Evolutionary conservation across 768 basidiomycete genomes (phyloP).

Genomic region (Podaxis mareebaensis): DNA sequence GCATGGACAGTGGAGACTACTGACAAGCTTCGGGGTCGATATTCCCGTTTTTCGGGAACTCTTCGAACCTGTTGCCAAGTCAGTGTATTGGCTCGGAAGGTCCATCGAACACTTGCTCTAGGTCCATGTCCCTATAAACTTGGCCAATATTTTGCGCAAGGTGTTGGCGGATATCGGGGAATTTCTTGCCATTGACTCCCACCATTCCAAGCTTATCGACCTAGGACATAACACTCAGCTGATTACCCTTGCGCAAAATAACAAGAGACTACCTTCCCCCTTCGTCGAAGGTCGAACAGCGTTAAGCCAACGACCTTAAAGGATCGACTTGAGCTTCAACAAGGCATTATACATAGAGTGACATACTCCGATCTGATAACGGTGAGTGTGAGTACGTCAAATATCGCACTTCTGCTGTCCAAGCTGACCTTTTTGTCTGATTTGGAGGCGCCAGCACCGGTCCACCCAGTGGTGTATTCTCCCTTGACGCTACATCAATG

Average conservation of each 20-base stretch:
- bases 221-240: constrained; percentile 32
- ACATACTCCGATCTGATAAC: constrained; percentile 65
- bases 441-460: constrained; percentile 85
- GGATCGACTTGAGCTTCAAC: not conserved
- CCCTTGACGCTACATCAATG: constrained; percentile 40
- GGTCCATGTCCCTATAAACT: constrained; percentile 87
- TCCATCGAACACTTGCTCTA: constrained; percentile 32
- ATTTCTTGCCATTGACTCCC: constrained; percentile 86
- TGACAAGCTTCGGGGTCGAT: constrained; percentile 81
- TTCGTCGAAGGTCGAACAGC: constrained; percentile 83
- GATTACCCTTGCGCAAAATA: not conserved
- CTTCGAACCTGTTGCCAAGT: constrained; percentile 59
- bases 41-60: constrained; percentile 70
- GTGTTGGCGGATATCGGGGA: constrained; percentile 82
- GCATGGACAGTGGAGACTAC: constrained; percentile 26
- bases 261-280: constrained; percentile 59
- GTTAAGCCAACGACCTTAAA: constrained; percentile 84
- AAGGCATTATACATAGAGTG: not conserved
- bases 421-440: constrained; percentile 86
- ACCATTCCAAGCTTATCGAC: constrained; percentile 82
- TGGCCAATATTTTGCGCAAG: constrained; percentile 79
- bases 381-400: not conserved
- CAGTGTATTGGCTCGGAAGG: not conserved
- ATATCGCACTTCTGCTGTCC: not conserved
- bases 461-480: constrained; percentile 96